Base-by-base conservation (phyloP, 495 filamentous ascomycete species). In the Xylaria bambusicola region DNA sequence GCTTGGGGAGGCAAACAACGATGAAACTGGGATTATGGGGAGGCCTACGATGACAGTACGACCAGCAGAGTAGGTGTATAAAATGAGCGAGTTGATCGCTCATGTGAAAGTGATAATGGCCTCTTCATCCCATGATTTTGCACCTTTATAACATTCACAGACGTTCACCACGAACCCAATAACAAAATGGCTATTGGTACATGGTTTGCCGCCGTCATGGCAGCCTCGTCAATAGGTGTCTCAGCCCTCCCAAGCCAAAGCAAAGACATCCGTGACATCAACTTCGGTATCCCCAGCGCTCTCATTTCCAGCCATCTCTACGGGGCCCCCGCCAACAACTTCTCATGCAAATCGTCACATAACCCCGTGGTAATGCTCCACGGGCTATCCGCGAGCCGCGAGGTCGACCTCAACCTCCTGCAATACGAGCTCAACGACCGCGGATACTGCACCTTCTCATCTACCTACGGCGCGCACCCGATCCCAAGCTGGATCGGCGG, bases 291-390 rank as follows among this genome's bases (percentile, higher is more conserved):
- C 21, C 67, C 67, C 23, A 57, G 56, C 36, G 51, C 44, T 9
- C 26, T 70, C 6, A 59, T 27, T 23, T 46, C 56, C 8, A 67
- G 41, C 47, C 33, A 60, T 2, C 52, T 66, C 33, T 67, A 67
- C 47, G 69, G 69, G n/a, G 66, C 67, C 15, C 69, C 69, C 0
- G 62, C 53, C 6, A 68, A 70, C 56, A 36, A 72, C 65, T 64
- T 66, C 48, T 58, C 50, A 52, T 74, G 69, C 57, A 56, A 58
- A 24, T 66, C 62, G 27, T 52, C 73, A 47, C 68, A 68, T 23
- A 82, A 82, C 60, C 81, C 81, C 3, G 69, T 84, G 26, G 65
- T 84, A 15, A 63, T 81, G 51, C 75, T 84, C 1, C 81, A 84
- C 66, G 80, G 80, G 6, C 75, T 84, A 3, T 77, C 77, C 24